Evolutionary conservation across 108 stramenopile genomes (phyloP).

Genomic region (Cyclotella choctawhatcheeana): DNA sequence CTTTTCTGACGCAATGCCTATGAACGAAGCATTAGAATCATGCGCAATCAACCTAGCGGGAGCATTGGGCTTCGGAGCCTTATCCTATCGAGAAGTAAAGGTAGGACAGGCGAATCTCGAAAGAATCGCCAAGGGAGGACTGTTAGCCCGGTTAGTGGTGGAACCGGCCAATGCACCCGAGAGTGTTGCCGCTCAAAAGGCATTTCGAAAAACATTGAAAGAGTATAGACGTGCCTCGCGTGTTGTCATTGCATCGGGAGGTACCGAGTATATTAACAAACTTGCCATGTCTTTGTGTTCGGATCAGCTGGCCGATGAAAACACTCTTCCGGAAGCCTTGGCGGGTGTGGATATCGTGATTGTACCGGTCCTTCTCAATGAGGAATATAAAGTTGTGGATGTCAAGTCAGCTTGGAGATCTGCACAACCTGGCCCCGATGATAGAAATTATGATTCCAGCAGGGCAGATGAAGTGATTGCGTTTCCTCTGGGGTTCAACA

Average conservation of each 20-base stretch:
- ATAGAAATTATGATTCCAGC: constrained; percentile 66
- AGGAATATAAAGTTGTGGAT: constrained; percentile 56
- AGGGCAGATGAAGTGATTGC: constrained; percentile 69
- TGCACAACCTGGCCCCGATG: constrained; percentile 48
- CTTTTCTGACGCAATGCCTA: constrained; percentile 60
- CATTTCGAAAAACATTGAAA: constrained; percentile 35
- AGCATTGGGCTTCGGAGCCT: constrained; percentile 56
- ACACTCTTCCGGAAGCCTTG: constrained; percentile 64
- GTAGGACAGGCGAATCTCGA: constrained; percentile 75
- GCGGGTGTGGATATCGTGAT: constrained; percentile 68
- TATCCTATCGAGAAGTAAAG: constrained; percentile 67
- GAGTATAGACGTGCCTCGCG: constrained; percentile 72
- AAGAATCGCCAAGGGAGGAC: constrained; percentile 75
- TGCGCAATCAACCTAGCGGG: constrained; percentile 78
- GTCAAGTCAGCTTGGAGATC: constrained; percentile 48
- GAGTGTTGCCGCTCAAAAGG: constrained; percentile 8
- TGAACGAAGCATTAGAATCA: constrained; percentile 65
- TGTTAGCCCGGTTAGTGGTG: constrained; percentile 68
- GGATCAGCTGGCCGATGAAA: constrained; percentile 78
- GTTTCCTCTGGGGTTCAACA: constrained; percentile 57
- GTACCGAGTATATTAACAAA: constrained; percentile 67
- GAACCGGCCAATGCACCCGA: constrained; percentile 55
- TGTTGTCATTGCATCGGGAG: constrained; percentile 80
- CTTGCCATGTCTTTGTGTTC: constrained; percentile 69
- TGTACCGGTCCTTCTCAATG: constrained; percentile 72